Evolutionary conservation across 179 eudicot genomes (phyloP).

Genomic region (Heliamphora pulchella): DNA sequence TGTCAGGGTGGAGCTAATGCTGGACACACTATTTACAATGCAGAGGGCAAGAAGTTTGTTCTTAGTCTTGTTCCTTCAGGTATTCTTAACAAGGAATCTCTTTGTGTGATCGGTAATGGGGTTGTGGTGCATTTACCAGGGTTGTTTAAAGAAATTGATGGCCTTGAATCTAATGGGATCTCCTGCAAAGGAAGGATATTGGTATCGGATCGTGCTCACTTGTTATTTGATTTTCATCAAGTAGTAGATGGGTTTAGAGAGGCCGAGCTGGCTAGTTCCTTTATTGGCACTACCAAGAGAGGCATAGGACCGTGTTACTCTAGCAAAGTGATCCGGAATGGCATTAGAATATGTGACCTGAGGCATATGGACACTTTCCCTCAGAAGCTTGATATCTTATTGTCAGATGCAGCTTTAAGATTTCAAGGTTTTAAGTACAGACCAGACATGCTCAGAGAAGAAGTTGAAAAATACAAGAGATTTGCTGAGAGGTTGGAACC

Average conservation of each 20-base stretch:
- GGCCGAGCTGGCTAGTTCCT: conserved; percentile 84
- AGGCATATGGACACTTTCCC: conserved; percentile 95
- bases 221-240: conserved; percentile 90
- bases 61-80: conserved; percentile 98
- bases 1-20: conserved; percentile 97
- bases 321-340: conserved; percentile 88
- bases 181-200: conserved; percentile 79
- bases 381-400: conserved; percentile 71
- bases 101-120: conserved; percentile 90
- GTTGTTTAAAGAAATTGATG: conserved; percentile 77
- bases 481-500: conserved; percentile 94
- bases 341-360: conserved; percentile 81
- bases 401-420: conserved; percentile 76
- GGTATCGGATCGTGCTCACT: conserved; percentile 94
- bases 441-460: conserved; percentile 60
- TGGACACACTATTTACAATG: conserved; percentile 93
- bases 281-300: conserved; percentile 91
- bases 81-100: conserved; percentile 77
- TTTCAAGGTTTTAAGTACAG: conserved; percentile 62
- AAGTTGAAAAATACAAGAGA: conserved; percentile 77
- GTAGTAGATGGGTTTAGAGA: conserved; percentile 86
- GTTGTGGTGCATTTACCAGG: conserved; percentile 94
- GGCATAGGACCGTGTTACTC: conserved; percentile 96
- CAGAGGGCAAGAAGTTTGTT: conserved; percentile 96
- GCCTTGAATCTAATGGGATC: conserved; percentile 82